Conservation (phyloP, 208 protist species). For the Tritrichomonas musculus region DNA sequence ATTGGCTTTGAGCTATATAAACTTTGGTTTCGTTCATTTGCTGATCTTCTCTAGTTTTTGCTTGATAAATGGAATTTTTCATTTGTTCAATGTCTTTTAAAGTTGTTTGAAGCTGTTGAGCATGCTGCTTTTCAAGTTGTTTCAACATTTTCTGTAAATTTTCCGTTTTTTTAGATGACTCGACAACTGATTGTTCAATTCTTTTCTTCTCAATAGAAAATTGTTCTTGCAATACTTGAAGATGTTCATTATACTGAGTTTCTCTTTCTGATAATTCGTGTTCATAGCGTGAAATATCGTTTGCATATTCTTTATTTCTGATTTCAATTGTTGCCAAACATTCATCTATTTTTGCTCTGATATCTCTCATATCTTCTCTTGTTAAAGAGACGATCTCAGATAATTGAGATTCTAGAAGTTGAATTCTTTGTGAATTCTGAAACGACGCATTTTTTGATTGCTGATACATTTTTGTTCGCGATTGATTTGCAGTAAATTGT, state of each 20-base stretch:
- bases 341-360: background rate
- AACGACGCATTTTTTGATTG: background rate
- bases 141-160: background rate
- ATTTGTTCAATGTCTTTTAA: constrained; percentile 4
- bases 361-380: background rate
- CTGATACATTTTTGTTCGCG: background rate
- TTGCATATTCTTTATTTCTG: background rate
- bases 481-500: background rate
- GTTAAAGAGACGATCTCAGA: background rate
- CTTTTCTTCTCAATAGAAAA: background rate
- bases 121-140: background rate
- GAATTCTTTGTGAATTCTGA: background rate
- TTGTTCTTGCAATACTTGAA: background rate
- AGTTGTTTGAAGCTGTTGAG: background rate
- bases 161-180: background rate
- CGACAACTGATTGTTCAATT: background rate
- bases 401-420: background rate
- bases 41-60: background rate
- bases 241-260: background rate
- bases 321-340: background rate
- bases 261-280: background rate
- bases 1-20: background rate
- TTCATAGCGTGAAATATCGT: background rate
- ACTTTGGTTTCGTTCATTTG: background rate
- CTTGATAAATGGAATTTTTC: background rate